Base-by-base conservation (phyloP, 2,329 filamentous ascomycete genomes). In the Neocucurbitaria cava region DNA sequence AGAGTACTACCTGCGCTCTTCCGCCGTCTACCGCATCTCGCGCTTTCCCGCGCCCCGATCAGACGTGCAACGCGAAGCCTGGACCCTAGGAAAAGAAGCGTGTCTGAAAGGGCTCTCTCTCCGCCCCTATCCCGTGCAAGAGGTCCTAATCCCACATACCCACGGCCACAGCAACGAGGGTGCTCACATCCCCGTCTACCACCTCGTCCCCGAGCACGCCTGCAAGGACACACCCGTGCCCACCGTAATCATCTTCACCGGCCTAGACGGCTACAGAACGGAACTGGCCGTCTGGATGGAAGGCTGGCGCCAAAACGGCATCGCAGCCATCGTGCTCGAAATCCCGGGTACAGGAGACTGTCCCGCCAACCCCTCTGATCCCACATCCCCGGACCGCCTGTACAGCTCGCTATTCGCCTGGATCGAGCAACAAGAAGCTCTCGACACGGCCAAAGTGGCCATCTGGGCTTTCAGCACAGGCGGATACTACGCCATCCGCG, bases 21-120 rank as follows among this genome's bases (percentile, higher is more conserved):
- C 63, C 30, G 86, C 87, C 23, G 81, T 92, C n/a, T 88, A 90
- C 73, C 83, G 89, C 47, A 91, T 92, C 61, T 82, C 87, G 0
- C 83, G 89, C 15, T 92, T 92, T 68, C 89, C 89, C 7, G 79
- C 79, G 5, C 79, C 79, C 18, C 70, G 80, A 20, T 78, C 76
- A 20, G 71, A 72, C 6, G 74, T 77, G 45, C 80, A 92, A 73
- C 82, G 85, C 60, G 71, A 81, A 24, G 88, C 88, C 1, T 92
- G 88, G 84, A 77, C 82, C 61, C 76, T 81, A 49, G 88, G 90
- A 64, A 91, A 91, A 71, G 73, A 81, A 24, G 81, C 82, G 0
- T 89, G 89, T 59, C 71, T 85, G 44, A 85, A 85, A 67, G 88
- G 80, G 0, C 59, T 82, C 5, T 65, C 64, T 1, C 59, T 76